These are phyloP conservation scores for Oenanthe sinensis DNA, from an alignment of 129 eudicot genomes.

Conservation along the genomic window DNA sequence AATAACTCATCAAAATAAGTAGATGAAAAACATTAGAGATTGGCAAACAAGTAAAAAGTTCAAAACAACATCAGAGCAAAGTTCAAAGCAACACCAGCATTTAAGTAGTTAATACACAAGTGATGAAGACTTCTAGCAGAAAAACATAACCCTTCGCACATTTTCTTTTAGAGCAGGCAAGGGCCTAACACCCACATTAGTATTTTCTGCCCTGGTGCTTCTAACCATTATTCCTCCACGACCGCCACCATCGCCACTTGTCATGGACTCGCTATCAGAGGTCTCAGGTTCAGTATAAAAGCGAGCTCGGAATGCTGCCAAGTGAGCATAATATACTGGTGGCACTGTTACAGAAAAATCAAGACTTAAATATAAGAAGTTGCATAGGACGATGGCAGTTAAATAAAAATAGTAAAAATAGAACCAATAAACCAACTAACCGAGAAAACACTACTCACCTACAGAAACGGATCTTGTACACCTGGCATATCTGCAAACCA, in stretches of 20 bases:
- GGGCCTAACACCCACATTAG: conserved; percentile 63
- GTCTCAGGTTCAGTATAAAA: conserved; percentile 82
- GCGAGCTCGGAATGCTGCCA: conserved; percentile 82
- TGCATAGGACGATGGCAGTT: neutral
- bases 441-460: conserved; percentile 31
- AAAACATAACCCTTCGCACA: conserved; percentile 72
- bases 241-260: conserved; percentile 43
- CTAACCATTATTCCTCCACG: conserved; percentile 38
- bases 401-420: neutral
- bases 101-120: neutral
- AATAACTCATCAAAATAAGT: neutral
- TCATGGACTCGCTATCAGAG: conserved; percentile 74
- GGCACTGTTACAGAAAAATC: conserved; percentile 42
- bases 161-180: conserved; percentile 76
- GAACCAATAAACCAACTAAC: neutral
- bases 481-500: conserved; percentile 56
- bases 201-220: conserved; percentile 49
- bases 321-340: conserved; percentile 82
- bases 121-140: conserved; percentile 30
- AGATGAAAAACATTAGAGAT: neutral
- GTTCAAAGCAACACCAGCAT: neutral
- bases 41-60: neutral
- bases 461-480: conserved; percentile 81
- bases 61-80: neutral
- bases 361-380: neutral